Conservation (phyloP, 2,329 filamentous ascomycete genomes). For the Colletotrichum karsti region DNA sequence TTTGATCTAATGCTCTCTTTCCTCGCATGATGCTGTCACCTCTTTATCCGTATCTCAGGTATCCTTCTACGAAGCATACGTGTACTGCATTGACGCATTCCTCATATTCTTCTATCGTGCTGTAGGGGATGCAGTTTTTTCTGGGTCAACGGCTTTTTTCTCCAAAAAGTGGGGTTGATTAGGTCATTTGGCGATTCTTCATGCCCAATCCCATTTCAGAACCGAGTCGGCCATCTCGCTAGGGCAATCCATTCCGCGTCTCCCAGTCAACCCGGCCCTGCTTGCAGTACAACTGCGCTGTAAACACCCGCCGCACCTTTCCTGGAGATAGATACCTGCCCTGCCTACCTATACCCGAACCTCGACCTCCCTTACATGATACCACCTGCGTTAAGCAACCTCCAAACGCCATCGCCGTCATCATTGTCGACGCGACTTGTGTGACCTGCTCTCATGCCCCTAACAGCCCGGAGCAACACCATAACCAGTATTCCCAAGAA, state of each 20-base stretch:
- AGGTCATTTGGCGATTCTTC: slow-evolving; percentile 2
- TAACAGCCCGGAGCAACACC: slow-evolving; percentile 5
- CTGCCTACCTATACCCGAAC: slow-evolving; percentile 9
- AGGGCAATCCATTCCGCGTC: slow-evolving; percentile 10
- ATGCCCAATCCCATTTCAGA: slow-evolving; percentile 6
- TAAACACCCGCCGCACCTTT: slow-evolving; percentile 19
- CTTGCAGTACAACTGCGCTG: slow-evolving; percentile 10
- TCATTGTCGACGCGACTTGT: neutral
- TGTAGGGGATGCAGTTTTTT: neutral
- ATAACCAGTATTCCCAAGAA: neutral
- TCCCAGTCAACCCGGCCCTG: slow-evolving; percentile 21
- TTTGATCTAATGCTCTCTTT: too few relatives aligned
- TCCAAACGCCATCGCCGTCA: slow-evolving; percentile 6
- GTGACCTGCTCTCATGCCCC: slow-evolving; percentile 8
- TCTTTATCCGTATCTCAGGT: too few relatives aligned
- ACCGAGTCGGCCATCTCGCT: slow-evolving; percentile 23
- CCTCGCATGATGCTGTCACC: too few relatives aligned
- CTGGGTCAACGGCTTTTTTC: neutral
- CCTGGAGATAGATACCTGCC: neutral
- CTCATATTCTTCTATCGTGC: too few relatives aligned
- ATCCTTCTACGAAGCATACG: neutral
- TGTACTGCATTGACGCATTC: too few relatives aligned
- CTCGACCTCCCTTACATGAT: slow-evolving; percentile 13
- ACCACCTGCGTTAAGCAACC: slow-evolving; percentile 13
- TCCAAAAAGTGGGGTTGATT: slow-evolving; percentile 17